phyloP scores from a whole-genome alignment of 352 stramenopile genomes.

The Globisporangium iwayamae region DNA sequence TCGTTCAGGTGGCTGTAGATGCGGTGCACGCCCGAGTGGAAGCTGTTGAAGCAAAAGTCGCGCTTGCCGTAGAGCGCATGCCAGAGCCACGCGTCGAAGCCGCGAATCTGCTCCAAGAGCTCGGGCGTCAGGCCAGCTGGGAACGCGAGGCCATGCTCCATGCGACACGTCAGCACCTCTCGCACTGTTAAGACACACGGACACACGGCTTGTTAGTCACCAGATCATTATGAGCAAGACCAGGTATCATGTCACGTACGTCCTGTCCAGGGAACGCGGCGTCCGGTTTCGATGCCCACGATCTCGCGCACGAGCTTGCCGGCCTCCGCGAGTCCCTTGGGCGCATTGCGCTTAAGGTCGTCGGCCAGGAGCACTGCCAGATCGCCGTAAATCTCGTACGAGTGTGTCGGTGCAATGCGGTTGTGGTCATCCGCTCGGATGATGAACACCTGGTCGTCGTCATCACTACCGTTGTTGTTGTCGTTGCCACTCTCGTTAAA shows the following conservation, averaged over 20 bases:
- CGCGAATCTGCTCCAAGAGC: conserved; percentile 56
- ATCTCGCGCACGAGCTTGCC: conserved; percentile 41
- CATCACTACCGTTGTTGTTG: conserved; percentile 1
- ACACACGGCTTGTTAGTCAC: neutral
- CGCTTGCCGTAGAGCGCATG: conserved; percentile 66
- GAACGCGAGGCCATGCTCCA: conserved; percentile 56
- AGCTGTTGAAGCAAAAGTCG: conserved; percentile 62
- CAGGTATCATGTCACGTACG: conserved; percentile 28
- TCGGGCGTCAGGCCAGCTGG: conserved; percentile 50
- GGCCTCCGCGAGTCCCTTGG: conserved; percentile 31
- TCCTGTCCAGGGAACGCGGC: conserved; percentile 61
- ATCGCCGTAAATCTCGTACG: conserved; percentile 58
- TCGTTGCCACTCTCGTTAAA: conserved; percentile 24
- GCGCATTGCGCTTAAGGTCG: conserved; percentile 48
- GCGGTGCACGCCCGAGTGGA: conserved; percentile 45
- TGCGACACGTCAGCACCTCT: conserved; percentile 64
- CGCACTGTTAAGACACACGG: conserved; percentile 36
- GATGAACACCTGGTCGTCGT: conserved; percentile 19
- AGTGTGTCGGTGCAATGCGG: conserved; percentile 54
- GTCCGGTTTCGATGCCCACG: conserved; percentile 30
- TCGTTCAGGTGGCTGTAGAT: conserved; percentile 48
- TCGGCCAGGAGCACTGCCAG: conserved; percentile 45
- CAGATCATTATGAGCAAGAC: neutral
- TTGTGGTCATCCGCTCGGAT: conserved; percentile 53
- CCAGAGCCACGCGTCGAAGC: conserved; percentile 76